phyloP scores from a whole-genome alignment of 306 rosid genomes.

The Dryas alaskensis region DNA sequence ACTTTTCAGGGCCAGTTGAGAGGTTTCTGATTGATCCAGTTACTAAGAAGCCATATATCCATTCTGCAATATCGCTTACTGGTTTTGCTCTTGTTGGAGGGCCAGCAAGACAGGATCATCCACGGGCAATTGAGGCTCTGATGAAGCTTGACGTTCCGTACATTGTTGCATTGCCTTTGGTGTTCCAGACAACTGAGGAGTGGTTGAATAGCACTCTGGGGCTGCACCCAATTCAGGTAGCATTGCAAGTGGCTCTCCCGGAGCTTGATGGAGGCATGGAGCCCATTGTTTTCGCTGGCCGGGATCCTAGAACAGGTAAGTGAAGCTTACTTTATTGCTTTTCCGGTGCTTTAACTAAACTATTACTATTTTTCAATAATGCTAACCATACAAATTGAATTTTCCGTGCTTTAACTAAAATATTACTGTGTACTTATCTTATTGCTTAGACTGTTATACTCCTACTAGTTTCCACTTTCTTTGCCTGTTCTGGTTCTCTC shows the following conservation, averaged over 20 bases:
- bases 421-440: background rate
- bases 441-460: conserved; percentile 1
- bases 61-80: conserved; percentile 80
- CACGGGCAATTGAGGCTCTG: conserved; percentile 86
- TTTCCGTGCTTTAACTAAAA: background rate
- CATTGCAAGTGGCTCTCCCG: conserved; percentile 96
- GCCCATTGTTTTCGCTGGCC: conserved; percentile 90
- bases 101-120: conserved; percentile 99
- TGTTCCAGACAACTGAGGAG: conserved; percentile 97
- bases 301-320: conserved; percentile 92
- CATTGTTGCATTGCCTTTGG: conserved; percentile 93
- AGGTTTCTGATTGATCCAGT: conserved; percentile 73
- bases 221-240: conserved; percentile 96
- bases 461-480: too few species aligned
- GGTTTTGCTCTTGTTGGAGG: conserved; percentile 99
- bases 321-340: background rate
- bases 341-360: too few species aligned
- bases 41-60: conserved; percentile 70
- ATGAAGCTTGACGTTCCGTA: conserved; percentile 89
- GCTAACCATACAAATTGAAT: background rate
- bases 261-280: conserved; percentile 99
- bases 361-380: background rate
- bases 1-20: conserved; percentile 96
- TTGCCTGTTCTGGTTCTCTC: background rate
- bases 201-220: conserved; percentile 96